phyloP scores from a whole-genome alignment of 148 eudicot species.

The Nyssa sinensis region DNA sequence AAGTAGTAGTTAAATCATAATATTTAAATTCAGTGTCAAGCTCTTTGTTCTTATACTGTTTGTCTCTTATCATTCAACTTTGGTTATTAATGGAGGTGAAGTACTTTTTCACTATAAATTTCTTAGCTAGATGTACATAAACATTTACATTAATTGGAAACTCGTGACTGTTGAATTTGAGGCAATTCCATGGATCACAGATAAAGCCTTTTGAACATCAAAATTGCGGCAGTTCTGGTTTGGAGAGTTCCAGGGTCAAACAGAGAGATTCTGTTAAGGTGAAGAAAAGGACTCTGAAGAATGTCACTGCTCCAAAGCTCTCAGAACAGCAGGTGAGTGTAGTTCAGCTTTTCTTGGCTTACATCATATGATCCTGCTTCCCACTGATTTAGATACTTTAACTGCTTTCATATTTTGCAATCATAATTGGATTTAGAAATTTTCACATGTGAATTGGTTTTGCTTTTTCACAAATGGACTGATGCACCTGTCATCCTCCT shows the following conservation, averaged over 20 bases:
- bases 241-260: constrained; percentile 45
- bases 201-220: constrained; percentile 17
- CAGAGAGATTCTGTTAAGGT: constrained; percentile 35
- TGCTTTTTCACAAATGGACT: background rate
- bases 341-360: background rate
- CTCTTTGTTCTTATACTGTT: background rate
- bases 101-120: background rate
- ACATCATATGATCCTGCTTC: background rate
- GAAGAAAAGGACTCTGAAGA: constrained; percentile 20
- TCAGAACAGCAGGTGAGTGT: constrained; percentile 27
- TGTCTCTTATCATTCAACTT: background rate
- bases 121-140: background rate
- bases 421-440: background rate
- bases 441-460: background rate
- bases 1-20: background rate
- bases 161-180: background rate
- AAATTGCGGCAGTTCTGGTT: constrained; percentile 42
- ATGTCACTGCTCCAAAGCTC: constrained; percentile 14
- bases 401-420: background rate
- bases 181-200: constrained; percentile 11
- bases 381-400: background rate
- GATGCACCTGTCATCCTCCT: background rate
- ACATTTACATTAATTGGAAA: no score
- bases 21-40: background rate
- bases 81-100: background rate